A percentile compares a stretch with the other conserved stretches of the same genome.
Evolutionary conservation across 768 basidiomycete species (phyloP).

Genomic region (Lentinula aciculospora): DNA sequence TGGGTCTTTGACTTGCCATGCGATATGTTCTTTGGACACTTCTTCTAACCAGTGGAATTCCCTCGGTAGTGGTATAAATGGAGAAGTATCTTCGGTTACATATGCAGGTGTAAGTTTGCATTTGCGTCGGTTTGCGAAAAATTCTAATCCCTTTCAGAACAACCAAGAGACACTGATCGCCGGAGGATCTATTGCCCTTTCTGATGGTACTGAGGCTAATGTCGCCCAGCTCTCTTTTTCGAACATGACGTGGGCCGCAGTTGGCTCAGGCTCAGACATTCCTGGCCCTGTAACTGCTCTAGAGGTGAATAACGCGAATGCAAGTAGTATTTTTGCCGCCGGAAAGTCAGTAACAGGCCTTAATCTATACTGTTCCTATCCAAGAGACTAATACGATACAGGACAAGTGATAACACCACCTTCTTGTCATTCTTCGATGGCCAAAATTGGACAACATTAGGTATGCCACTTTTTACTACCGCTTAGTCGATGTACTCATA

Average conservation of each 20-base stretch:
- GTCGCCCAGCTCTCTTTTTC: constrained; percentile 69
- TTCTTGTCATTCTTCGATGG: constrained; percentile 90
- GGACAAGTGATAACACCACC: constrained; percentile 50
- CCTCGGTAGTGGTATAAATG: constrained; percentile 76
- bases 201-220: constrained; percentile 59
- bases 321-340: constrained; percentile 84
- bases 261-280: constrained; percentile 56
- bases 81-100: constrained; percentile 72
- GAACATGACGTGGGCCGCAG: constrained; percentile 68
- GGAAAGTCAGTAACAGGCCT: constrained; percentile 58
- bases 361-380: not conserved
- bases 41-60: constrained; percentile 69
- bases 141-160: constrained; percentile 31
- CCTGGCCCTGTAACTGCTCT: constrained; percentile 91
- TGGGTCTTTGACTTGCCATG: constrained; percentile 68
- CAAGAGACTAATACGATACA: constrained; percentile 16
- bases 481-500: not conserved
- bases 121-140: not conserved
- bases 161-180: constrained; percentile 68
- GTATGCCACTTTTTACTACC: constrained; percentile 26
- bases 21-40: constrained; percentile 74
- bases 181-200: constrained; percentile 72
- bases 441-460: constrained; percentile 60
- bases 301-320: constrained; percentile 76
- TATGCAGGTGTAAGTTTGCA: constrained; percentile 69